Percentiles rank a stretch among this genome's conserved stretches.
These are phyloP conservation scores for Aschersonia sp. DNA, from an alignment of 2,329 filamentous ascomycete species.

Conservation along the genomic window DNA sequence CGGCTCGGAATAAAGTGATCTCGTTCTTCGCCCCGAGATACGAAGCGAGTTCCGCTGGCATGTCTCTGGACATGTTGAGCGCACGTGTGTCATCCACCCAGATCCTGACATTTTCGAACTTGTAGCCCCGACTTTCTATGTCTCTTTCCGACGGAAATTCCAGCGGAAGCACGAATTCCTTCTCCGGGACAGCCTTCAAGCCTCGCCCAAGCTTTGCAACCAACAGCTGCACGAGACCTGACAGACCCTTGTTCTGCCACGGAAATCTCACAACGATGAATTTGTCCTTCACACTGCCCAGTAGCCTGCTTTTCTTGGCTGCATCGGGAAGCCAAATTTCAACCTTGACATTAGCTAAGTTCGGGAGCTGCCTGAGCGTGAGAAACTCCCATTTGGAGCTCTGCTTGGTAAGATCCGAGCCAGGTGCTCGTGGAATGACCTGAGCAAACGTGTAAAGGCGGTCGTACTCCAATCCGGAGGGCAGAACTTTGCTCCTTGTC, in stretches of 20 bases:
- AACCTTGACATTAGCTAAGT: constrained; percentile 53
- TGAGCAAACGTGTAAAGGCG: constrained; percentile 74
- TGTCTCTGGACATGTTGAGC: constrained; percentile 41
- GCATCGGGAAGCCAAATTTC: constrained; percentile 57
- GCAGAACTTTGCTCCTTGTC: constrained; percentile 44
- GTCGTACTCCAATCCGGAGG: constrained; percentile 63
- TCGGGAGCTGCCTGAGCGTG: constrained; percentile 54
- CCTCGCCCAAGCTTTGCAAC: constrained; percentile 37
- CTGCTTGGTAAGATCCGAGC: not conserved
- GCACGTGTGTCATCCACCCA: constrained; percentile 44
- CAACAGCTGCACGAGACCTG: constrained; percentile 27
- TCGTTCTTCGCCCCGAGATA: constrained; percentile 54
- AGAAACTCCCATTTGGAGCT: constrained; percentile 49
- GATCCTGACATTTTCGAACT: constrained; percentile 44
- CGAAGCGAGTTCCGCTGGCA: constrained; percentile 45
- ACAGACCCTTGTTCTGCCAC: constrained; percentile 34
- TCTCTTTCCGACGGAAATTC: constrained; percentile 42
- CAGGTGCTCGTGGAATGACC: constrained; percentile 10
- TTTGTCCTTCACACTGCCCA: constrained; percentile 35
- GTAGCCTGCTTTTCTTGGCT: constrained; percentile 33
- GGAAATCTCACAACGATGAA: constrained; percentile 57
- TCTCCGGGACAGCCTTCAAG: constrained; percentile 36
- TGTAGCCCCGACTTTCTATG: constrained; percentile 43
- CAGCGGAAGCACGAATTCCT: constrained; percentile 52
- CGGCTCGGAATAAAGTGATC: constrained; percentile 54